phyloP scores from a whole-genome alignment of 768 basidiomycete genomes.

The Tricholoma flavovirens region DNA sequence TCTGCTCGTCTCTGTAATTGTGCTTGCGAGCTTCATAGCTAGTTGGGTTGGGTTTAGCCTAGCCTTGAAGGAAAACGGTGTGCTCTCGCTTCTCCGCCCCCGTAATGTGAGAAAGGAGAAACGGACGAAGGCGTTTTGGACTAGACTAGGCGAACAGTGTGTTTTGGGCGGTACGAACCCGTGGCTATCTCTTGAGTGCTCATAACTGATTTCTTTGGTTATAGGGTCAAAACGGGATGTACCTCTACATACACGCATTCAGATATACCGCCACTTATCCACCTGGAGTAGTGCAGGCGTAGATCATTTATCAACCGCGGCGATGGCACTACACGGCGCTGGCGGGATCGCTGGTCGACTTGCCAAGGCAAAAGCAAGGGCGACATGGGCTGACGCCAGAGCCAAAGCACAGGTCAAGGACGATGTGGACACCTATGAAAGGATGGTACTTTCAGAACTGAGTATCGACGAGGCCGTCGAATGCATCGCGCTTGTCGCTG shows the following conservation, averaged over 20 bases:
- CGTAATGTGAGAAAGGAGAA: constrained; percentile 3
- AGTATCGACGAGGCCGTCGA: constrained; percentile 48
- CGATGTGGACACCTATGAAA: constrained; percentile 38
- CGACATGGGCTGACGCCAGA: constrained; percentile 28
- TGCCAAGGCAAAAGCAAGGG: constrained; percentile 34
- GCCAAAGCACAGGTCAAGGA: constrained; percentile 13
- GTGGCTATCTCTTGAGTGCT: neutral
- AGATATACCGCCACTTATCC: constrained; percentile 51
- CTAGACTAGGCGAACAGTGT: constrained; percentile 25
- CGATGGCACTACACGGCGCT: constrained; percentile 43
- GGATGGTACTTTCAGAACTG: constrained; percentile 47
- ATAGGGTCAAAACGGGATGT: constrained; percentile 19
- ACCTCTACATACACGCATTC: constrained; percentile 37
- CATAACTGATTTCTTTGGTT: neutral
- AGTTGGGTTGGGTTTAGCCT: constrained; percentile 34
- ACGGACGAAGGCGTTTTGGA: constrained; percentile 20
- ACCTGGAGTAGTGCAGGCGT: constrained; percentile 34
- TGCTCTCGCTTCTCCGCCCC: neutral
- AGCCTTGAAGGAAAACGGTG: neutral
- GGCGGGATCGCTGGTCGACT: constrained; percentile 28
- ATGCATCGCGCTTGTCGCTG: constrained; percentile 23
- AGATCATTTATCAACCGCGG: constrained; percentile 50
- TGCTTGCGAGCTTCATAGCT: constrained; percentile 50
- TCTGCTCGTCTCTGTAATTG: constrained; percentile 55
- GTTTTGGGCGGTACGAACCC: constrained; percentile 26